A percentile compares a stretch with the other conserved stretches of the same genome.
Conservation (phyloP, 1,284 basidiomycete genomes). For the Marasmius tenuissimus region DNA sequence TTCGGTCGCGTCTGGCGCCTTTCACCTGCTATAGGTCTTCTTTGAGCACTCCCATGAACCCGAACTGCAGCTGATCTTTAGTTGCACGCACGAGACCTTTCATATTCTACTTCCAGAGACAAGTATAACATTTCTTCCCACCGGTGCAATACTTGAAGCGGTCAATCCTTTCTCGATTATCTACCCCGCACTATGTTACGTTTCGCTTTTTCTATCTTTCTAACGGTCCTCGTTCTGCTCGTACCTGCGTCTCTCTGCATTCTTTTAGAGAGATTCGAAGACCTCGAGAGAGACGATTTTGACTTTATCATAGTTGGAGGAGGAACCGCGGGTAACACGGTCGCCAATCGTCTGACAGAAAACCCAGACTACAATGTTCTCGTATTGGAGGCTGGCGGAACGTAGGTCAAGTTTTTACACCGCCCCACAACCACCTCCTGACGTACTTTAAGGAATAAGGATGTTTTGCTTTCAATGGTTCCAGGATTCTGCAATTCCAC, state of each 20-base stretch:
- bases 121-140: too few species aligned
- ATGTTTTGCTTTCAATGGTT: conserved; percentile 16
- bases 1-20: too few species aligned
- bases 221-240: not conserved
- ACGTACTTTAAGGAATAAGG: conserved; percentile 17
- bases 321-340: conserved; percentile 25
- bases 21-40: too few species aligned
- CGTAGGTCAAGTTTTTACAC: conserved; percentile 16
- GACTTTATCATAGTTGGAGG: conserved; percentile 25
- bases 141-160: too few species aligned
- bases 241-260: not conserved
- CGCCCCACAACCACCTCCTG: not conserved
- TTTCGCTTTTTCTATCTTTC: too few species aligned
- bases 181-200: too few species aligned
- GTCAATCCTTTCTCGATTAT: too few species aligned
- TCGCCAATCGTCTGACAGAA: conserved; percentile 29
- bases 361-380: conserved; percentile 23
- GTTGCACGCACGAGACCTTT: too few species aligned
- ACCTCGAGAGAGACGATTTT: conserved; percentile 9
- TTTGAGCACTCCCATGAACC: too few species aligned
- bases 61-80: too few species aligned
- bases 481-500: conserved; percentile 18
- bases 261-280: not conserved
- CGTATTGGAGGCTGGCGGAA: conserved; percentile 27
- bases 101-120: too few species aligned